Evolutionary conservation across 2,329 filamentous ascomycete genomes (phyloP).

Genomic region (Colletotrichum eremochloae): DNA sequence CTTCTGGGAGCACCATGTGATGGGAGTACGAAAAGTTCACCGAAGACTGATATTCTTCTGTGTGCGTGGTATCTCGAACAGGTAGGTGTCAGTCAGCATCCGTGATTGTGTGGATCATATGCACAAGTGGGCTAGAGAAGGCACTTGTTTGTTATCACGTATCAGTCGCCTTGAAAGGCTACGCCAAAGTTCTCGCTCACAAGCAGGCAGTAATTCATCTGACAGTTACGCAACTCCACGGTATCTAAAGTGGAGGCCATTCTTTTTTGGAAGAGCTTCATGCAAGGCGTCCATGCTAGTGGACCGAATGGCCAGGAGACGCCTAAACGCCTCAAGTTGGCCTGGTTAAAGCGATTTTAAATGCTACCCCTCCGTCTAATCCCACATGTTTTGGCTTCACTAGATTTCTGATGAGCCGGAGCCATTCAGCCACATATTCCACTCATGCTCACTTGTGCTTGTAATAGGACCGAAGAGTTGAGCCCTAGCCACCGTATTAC

Average conservation of each 20-base stretch:
- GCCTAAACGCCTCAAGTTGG: neutral
- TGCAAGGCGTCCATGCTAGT: neutral
- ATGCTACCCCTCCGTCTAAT: neutral
- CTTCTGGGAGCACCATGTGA: neutral
- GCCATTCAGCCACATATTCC: neutral
- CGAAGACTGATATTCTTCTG: neutral
- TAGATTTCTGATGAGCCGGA: neutral
- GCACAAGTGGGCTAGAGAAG: neutral
- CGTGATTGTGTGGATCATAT: neutral
- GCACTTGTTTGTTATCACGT: neutral
- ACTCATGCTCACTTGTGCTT: neutral
- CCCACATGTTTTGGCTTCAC: neutral
- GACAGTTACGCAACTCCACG: neutral
- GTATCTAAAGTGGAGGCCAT: neutral
- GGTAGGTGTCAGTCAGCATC: neutral
- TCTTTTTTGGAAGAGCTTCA: neutral
- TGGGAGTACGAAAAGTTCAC: no score
- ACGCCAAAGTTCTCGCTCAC: neutral
- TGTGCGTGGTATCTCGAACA: neutral
- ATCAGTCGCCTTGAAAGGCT: neutral
- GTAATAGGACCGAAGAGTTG: neutral
- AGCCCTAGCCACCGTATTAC: no score
- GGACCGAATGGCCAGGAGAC: neutral
- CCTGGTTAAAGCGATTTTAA: neutral
- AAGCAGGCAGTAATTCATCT: neutral